Conservation (phyloP, 1,284 basidiomycete species). For the Microbotryum violaceum region DNA sequence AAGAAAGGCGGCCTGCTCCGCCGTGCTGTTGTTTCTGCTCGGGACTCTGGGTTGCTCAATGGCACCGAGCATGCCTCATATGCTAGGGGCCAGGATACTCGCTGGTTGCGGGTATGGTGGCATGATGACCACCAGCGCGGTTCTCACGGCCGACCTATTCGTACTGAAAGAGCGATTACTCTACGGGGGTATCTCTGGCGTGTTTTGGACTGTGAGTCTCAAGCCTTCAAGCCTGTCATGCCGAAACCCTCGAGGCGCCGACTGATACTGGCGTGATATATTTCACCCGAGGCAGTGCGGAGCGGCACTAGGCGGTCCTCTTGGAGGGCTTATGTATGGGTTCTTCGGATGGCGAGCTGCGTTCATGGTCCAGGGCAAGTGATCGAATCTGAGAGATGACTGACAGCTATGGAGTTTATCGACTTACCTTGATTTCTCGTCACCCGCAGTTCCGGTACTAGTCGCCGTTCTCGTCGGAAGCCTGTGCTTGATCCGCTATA, state of each 20-base stretch:
- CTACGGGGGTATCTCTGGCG: conserved; percentile 40
- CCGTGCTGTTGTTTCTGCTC: conserved; percentile 56
- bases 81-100: conserved; percentile 36
- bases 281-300: background rate
- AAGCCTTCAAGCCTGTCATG: background rate
- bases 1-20: conserved; percentile 60
- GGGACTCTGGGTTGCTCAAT: conserved; percentile 68
- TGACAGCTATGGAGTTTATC: background rate
- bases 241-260: background rate
- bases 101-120: conserved; percentile 43
- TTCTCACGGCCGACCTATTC: conserved; percentile 71
- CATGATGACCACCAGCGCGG: conserved; percentile 44
- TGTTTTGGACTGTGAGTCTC: conserved; percentile 7
- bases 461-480: background rate
- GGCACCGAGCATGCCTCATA: conserved; percentile 57
- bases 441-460: conserved; percentile 12
- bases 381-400: too few relatives aligned
- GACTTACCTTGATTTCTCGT: too few relatives aligned
- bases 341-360: conserved; percentile 15
- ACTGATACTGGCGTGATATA: background rate
- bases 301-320: conserved; percentile 8
- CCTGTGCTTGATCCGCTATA: conserved; percentile 7
- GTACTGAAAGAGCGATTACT: conserved; percentile 61
- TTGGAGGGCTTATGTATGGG: conserved; percentile 12
- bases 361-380: background rate